Percentiles rank a stretch among this genome's conserved stretches.
These are phyloP conservation scores for Microdochium trichocladiopsis DNA, from an alignment of 2,329 filamentous ascomycete species.

Conservation along the genomic window DNA sequence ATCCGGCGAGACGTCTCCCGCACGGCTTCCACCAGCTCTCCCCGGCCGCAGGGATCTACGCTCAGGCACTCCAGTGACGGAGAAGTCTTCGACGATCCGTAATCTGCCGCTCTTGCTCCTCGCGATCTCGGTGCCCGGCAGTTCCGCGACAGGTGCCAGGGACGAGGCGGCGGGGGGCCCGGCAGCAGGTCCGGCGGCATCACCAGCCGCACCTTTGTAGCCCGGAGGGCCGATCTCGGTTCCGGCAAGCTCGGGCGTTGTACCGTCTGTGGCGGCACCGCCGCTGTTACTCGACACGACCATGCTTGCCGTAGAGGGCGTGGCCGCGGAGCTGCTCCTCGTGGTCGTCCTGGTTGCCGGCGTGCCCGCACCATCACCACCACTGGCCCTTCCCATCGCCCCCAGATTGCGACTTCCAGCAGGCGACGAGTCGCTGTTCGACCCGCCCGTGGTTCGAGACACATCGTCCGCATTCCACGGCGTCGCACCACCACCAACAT, in stretches of 20 bases:
- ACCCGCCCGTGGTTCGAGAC: neutral
- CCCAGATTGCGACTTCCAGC: neutral
- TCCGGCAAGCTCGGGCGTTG: neutral
- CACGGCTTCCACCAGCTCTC: neutral
- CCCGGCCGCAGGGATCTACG: neutral
- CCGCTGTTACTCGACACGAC: neutral
- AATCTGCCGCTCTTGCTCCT: neutral
- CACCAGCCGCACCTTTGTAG: neutral
- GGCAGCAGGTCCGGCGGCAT: neutral
- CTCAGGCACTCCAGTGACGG: neutral
- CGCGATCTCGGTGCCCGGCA: neutral
- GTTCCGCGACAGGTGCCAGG: neutral
- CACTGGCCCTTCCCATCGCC: neutral
- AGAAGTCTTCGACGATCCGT: neutral
- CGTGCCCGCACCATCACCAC: neutral
- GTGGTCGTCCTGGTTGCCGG: neutral
- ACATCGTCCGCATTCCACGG: neutral
- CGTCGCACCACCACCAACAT: neutral
- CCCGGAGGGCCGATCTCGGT: neutral
- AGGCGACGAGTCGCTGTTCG: neutral
- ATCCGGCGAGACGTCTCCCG: neutral
- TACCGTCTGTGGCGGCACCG: neutral
- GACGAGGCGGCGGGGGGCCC: neutral
- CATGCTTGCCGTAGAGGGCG: neutral
- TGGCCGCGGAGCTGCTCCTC: neutral